phyloP scores from a whole-genome alignment of 2,329 filamentous ascomycete species.

The Beauveria asiatica region DNA sequence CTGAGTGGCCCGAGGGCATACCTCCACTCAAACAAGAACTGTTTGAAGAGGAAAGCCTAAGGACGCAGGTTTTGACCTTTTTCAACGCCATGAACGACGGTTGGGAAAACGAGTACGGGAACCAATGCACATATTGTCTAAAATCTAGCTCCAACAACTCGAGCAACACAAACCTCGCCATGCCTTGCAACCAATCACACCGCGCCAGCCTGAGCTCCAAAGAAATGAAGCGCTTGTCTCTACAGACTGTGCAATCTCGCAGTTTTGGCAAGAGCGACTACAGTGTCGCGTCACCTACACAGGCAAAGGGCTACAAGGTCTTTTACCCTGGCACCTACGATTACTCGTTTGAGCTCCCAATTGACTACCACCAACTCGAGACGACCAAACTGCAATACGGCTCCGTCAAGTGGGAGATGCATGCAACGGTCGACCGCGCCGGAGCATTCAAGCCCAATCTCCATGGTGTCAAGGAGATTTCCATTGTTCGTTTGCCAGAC shows the following conservation, averaged over 20 bases:
- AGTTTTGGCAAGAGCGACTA: conserved; percentile 78
- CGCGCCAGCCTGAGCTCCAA: conserved; percentile 29
- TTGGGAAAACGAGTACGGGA: conserved; percentile 55
- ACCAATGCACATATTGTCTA: conserved; percentile 49
- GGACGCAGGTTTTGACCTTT: conserved; percentile 84
- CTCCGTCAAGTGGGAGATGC: conserved; percentile 79
- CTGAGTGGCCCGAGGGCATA: conserved; percentile 95
- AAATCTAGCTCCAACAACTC: conserved; percentile 30
- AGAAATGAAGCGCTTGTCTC: conserved; percentile 59
- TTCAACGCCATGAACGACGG: conserved; percentile 69
- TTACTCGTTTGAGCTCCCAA: conserved; percentile 74
- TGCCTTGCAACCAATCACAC: conserved; percentile 17
- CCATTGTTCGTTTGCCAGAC: conserved; percentile 74
- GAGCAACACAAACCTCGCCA: conserved; percentile 24
- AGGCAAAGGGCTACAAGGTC: conserved; percentile 70
- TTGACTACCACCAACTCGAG: conserved; percentile 82
- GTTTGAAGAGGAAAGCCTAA: conserved; percentile 74
- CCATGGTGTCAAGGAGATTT: conserved; percentile 71
- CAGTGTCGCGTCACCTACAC: conserved; percentile 49
- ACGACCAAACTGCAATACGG: conserved; percentile 83
- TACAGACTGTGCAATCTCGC: conserved; percentile 72
- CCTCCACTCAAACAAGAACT: conserved; percentile 79
- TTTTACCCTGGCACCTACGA: conserved; percentile 67
- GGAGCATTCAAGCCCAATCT: conserved; percentile 87
- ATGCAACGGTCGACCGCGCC: conserved; percentile 75